A percentile compares a stretch with the other conserved stretches of the same genome.
These are phyloP conservation scores for Globisporangium nagaii DNA, from an alignment of 352 stramenopile species.

Conservation along the genomic window DNA sequence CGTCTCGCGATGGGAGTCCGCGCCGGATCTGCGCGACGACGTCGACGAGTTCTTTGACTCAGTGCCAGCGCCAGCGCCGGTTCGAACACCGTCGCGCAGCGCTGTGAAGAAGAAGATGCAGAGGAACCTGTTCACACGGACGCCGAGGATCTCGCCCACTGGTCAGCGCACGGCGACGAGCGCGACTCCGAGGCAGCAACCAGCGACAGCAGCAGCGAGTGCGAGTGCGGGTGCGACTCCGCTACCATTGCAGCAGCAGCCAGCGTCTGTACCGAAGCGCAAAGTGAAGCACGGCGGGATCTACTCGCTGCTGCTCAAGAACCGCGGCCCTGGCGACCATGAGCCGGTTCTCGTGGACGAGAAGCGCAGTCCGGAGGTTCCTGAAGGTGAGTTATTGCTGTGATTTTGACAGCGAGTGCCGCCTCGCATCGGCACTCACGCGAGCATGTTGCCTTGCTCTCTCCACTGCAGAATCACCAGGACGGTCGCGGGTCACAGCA, in stretches of 20 bases:
- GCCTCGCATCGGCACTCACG: too few relatives aligned
- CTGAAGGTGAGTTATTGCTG: slow-evolving; percentile 13
- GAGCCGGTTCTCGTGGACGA: slow-evolving; percentile 48
- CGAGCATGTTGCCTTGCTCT: too few relatives aligned
- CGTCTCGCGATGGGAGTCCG: slow-evolving; percentile 19
- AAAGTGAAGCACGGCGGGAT: slow-evolving; percentile 75
- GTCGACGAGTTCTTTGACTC: not conserved
- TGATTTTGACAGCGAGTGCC: too few relatives aligned
- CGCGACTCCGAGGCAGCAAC: not conserved
- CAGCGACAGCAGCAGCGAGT: not conserved
- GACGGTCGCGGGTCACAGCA: not conserved
- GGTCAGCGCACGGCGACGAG: not conserved
- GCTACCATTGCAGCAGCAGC: slow-evolving; percentile 1
- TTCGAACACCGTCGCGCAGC: slow-evolving; percentile 1
- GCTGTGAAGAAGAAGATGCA: slow-evolving; percentile 9
- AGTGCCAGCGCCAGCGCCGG: not conserved
- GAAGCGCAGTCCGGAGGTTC: slow-evolving; percentile 19
- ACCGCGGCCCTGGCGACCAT: slow-evolving; percentile 30
- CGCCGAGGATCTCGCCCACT: not conserved
- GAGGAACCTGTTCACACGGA: not conserved
- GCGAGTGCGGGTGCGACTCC: too few relatives aligned
- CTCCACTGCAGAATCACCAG: not conserved
- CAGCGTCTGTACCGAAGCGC: slow-evolving; percentile 23
- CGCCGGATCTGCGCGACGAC: slow-evolving; percentile 15
- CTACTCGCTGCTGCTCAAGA: slow-evolving; percentile 73